Evolutionary conservation across 2,329 filamentous ascomycete species (phyloP).

Genomic region (Tolypocladium ophioglossoides): DNA sequence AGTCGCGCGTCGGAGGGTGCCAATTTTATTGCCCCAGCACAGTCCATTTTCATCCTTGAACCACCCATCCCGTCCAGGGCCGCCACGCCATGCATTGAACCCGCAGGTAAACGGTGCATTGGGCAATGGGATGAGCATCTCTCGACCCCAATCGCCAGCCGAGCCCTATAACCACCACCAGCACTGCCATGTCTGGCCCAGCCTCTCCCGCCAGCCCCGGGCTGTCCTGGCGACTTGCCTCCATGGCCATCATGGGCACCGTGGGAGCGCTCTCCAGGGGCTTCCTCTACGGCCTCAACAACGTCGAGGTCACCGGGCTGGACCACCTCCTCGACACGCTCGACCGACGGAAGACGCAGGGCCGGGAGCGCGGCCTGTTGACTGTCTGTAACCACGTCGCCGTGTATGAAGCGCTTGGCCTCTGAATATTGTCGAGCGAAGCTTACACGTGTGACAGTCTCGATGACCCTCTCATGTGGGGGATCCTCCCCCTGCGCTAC

Average conservation of each 20-base stretch:
- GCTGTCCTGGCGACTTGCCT: constrained; percentile 61
- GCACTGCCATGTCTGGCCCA: constrained; percentile 9
- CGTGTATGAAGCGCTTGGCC: constrained; percentile 16
- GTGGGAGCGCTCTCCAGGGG: constrained; percentile 59
- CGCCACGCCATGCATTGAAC: background rate
- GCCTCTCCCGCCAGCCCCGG: constrained; percentile 35
- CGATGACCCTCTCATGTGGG: constrained; percentile 94
- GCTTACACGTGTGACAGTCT: constrained; percentile 41
- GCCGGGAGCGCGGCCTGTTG: constrained; percentile 65
- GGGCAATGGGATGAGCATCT: background rate
- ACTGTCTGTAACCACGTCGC: constrained; percentile 48
- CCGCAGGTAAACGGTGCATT: background rate
- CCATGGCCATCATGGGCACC: constrained; percentile 63
- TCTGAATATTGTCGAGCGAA: background rate
- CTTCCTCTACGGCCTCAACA: constrained; percentile 68
- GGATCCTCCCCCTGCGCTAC: constrained; percentile 68
- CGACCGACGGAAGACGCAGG: constrained; percentile 56
- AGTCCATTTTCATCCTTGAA: background rate
- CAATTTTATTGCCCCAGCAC: no score
- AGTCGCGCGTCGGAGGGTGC: background rate
- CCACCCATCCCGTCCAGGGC: background rate
- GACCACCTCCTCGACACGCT: constrained; percentile 65
- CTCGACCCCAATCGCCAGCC: background rate
- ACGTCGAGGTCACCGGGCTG: constrained; percentile 65
- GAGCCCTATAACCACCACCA: background rate